These are phyloP conservation scores for Rhodocollybia butyracea DNA, from an alignment of 768 basidiomycete genomes.

Conservation along the genomic window DNA sequence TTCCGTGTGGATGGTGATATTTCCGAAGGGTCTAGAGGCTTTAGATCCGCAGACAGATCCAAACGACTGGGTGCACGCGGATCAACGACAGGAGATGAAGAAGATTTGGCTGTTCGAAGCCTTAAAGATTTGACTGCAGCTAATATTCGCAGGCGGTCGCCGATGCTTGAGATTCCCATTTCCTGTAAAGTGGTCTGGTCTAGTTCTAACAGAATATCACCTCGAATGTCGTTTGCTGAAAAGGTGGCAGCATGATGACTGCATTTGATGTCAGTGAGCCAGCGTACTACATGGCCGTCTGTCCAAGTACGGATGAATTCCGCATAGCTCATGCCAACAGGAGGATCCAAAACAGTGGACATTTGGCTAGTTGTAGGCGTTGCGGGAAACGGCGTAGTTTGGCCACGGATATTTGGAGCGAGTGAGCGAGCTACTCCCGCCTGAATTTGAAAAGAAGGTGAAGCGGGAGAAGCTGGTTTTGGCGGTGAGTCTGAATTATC, in stretches of 20 bases:
- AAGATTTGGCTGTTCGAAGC: conserved; percentile 39
- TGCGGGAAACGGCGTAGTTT: conserved; percentile 37
- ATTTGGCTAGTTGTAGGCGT: conserved; percentile 33
- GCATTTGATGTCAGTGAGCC: conserved; percentile 80
- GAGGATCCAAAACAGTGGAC: conserved; percentile 47
- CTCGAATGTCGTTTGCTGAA: conserved; percentile 84
- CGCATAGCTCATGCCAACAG: conserved; percentile 51
- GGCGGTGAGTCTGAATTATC: conserved; percentile 35
- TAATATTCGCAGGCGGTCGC: conserved; percentile 85
- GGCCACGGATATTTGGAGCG: conserved; percentile 36
- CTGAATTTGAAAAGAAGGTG: conserved; percentile 38
- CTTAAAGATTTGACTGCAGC: conserved; percentile 81
- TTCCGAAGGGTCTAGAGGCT: conserved; percentile 12
- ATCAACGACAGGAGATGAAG: conserved; percentile 14
- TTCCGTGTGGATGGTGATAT: conserved; percentile 17
- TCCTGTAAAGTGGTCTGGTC: conserved; percentile 87
- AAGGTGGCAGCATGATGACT: conserved; percentile 66
- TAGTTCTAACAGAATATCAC: conserved; percentile 87
- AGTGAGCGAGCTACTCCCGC: conserved; percentile 35
- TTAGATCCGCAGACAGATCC: conserved; percentile 9
- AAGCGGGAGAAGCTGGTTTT: conserved; percentile 41
- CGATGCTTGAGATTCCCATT: conserved; percentile 86
- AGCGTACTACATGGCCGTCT: conserved; percentile 67
- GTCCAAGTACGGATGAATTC: conserved; percentile 72
- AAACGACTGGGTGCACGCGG: conserved; percentile 13